phyloP scores from a whole-genome alignment of 192 early-diverging fungal species.

The Podila clonocystis region DNA sequence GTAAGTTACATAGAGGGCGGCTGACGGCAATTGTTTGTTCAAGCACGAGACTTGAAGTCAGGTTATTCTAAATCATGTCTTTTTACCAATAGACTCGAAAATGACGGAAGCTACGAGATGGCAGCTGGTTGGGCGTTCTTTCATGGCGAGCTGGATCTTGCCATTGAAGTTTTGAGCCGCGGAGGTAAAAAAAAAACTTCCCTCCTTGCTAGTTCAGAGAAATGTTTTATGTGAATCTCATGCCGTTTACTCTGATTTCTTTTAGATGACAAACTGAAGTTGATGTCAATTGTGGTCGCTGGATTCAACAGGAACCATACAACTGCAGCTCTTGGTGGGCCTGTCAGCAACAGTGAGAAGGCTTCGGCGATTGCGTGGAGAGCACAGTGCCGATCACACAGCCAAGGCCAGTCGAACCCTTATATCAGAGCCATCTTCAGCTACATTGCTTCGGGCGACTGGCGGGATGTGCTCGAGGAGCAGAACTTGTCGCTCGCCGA shows the following conservation, averaged over 20 bases:
- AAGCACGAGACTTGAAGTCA: too few species aligned
- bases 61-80: not conserved
- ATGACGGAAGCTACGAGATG: slow-evolving; percentile 74
- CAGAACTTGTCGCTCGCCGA: slow-evolving; percentile 79
- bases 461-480: slow-evolving; percentile 80
- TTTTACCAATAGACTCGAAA: slow-evolving; percentile 69
- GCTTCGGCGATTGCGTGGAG: slow-evolving; percentile 58
- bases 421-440: slow-evolving; percentile 91
- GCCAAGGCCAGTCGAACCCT: slow-evolving; percentile 70
- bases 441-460: slow-evolving; percentile 85
- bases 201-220: too few species aligned
- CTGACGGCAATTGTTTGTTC: slow-evolving; percentile 50
- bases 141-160: slow-evolving; percentile 78
- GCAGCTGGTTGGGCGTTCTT: slow-evolving; percentile 93
- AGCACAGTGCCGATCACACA: slow-evolving; percentile 69
- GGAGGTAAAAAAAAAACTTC: slow-evolving; percentile 45
- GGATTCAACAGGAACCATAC: slow-evolving; percentile 51
- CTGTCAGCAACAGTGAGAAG: slow-evolving; percentile 35
- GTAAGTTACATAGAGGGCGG: slow-evolving; percentile 22
- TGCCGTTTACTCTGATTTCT: slow-evolving; percentile 2
- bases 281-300: slow-evolving; percentile 83
- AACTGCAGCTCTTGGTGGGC: slow-evolving; percentile 54
- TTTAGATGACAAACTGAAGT: slow-evolving; percentile 79
- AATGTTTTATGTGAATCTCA: slow-evolving; percentile 14
- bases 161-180: slow-evolving; percentile 72